Base-by-base conservation (phyloP, 75 land plant species). In the Cunninghamia lanceolata region DNA sequence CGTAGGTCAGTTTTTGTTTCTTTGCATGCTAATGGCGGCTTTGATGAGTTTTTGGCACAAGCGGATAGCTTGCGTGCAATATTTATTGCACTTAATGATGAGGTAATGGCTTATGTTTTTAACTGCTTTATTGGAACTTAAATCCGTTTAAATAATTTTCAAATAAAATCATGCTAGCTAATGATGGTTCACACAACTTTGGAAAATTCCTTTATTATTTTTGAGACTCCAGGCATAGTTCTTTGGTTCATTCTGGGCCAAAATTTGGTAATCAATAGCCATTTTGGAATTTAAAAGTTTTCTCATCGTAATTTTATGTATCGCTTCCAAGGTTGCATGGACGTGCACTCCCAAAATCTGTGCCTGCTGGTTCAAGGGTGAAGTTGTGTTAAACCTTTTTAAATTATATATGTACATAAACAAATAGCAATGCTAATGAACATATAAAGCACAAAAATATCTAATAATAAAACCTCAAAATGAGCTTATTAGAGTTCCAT, bases 81-180 rank as follows among this genome's bases (percentile, higher is more conserved):
- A 45, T 98, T 97, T 89, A 94, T 97, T 89, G 94, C 99, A 52
- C 88, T 98, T 82, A 98, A 96, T 90, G 99, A 98, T 90, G 97
- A 98, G 99, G 99, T 97, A 88, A 53, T 63, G 16, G 0, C 46
- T 19, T 25, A 54, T 83, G 42, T 53, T 28, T n/a, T 6, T 83
- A 53, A 32, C 19, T 83, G 25, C 32, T 83, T 83, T 2, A 52
- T 45, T 82, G 30, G 36, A 45, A 6, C 66, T 32, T 83, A 73
- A 84, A n/a, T 25, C 30, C 2, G 17, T 46, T 0, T 50, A 36
- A 78, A 16, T 43, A 19, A 40, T 39, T 68, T 84, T 40, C 14
- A 85, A n/a, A 9, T 73, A 43, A n/a, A 21, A n/a, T 28, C 36
- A 40, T 28, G 10, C 45, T 2, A 82, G 86, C 43, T 35, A 30